phyloP scores from a whole-genome alignment of 768 basidiomycete genomes.

The Amanita muscaria region DNA sequence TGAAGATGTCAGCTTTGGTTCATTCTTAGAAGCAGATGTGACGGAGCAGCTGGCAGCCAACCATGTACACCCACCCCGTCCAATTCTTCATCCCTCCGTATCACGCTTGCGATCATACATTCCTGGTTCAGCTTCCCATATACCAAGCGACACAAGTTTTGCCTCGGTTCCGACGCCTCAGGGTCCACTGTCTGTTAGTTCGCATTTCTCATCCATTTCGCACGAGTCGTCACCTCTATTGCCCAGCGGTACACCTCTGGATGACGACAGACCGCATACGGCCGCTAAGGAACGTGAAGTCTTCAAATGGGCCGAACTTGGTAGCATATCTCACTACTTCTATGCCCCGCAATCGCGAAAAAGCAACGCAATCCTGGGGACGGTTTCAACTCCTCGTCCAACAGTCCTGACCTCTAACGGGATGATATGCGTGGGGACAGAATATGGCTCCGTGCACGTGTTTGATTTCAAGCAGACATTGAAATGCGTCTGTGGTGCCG shows the following conservation, averaged over 20 bases:
- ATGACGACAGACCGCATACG: conserved; percentile 16
- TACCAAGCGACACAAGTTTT: conserved; percentile 34
- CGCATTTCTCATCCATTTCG: conserved; percentile 65
- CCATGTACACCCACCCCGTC: conserved; percentile 28
- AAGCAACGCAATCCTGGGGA: conserved; percentile 52
- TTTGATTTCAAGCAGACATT: conserved; percentile 89
- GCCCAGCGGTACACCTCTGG: conserved; percentile 23
- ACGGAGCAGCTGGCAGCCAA: conserved; percentile 15
- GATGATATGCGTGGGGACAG: conserved; percentile 82
- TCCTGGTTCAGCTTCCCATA: conserved; percentile 26
- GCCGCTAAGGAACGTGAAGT: conserved; percentile 36
- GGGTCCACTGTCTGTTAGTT: conserved; percentile 31
- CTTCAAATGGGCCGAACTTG: conserved; percentile 71
- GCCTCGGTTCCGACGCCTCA: conserved; percentile 35
- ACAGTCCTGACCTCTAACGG: conserved; percentile 82
- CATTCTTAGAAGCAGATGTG: conserved; percentile 14
- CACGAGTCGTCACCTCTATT: conserved; percentile 56
- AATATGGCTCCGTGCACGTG: conserved; percentile 66
- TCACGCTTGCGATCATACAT: conserved; percentile 72
- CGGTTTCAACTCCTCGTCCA: conserved; percentile 52
- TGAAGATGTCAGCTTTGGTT: background rate
- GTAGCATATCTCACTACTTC: conserved; percentile 47
- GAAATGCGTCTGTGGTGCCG: conserved; percentile 69
- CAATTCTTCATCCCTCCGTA: conserved; percentile 65
- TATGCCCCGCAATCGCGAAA: conserved; percentile 48